phyloP scores from a whole-genome alignment of 495 filamentous ascomycete genomes.

The Hyphodiscus hymeniophilus region DNA sequence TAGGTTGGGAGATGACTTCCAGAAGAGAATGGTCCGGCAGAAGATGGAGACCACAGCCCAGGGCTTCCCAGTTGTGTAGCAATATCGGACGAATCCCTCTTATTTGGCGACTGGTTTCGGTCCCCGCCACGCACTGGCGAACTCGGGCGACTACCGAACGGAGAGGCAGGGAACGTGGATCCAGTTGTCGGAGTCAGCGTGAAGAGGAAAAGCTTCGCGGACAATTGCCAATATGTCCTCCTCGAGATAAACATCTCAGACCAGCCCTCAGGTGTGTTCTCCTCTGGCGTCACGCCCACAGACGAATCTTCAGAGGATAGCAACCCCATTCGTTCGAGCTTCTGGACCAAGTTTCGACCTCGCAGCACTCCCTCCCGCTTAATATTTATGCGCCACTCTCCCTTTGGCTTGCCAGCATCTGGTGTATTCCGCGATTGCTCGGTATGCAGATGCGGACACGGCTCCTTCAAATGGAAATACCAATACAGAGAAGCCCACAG shows the following conservation, averaged over 20 bases:
- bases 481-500: constrained; percentile 90
- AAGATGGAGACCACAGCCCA: constrained; percentile 24
- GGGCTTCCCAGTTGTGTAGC: constrained; percentile 2
- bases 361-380: constrained; percentile 80
- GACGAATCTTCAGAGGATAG: constrained; percentile 67
- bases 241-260: constrained; percentile 73
- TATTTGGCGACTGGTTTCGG: constrained; percentile 15
- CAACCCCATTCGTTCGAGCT: constrained; percentile 88
- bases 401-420: constrained; percentile 59
- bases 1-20: constrained; percentile 80
- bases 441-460: constrained; percentile 46
- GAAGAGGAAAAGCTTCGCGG: constrained; percentile 80
- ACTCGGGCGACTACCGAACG: constrained; percentile 37
- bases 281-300: constrained; percentile 58
- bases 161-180: constrained; percentile 48
- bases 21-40: constrained; percentile 62
- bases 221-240: constrained; percentile 84
- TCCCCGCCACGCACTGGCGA: constrained; percentile 21
- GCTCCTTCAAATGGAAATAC: constrained; percentile 84
- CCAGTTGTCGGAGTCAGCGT: constrained; percentile 56
- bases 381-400: constrained; percentile 83
- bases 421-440: constrained; percentile 58
- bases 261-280: constrained; percentile 58
- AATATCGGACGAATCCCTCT: constrained; percentile 9
- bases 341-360: constrained; percentile 72